phyloP scores from a whole-genome alignment of 768 basidiomycete species.

The Hirschioporus abietinus region DNA sequence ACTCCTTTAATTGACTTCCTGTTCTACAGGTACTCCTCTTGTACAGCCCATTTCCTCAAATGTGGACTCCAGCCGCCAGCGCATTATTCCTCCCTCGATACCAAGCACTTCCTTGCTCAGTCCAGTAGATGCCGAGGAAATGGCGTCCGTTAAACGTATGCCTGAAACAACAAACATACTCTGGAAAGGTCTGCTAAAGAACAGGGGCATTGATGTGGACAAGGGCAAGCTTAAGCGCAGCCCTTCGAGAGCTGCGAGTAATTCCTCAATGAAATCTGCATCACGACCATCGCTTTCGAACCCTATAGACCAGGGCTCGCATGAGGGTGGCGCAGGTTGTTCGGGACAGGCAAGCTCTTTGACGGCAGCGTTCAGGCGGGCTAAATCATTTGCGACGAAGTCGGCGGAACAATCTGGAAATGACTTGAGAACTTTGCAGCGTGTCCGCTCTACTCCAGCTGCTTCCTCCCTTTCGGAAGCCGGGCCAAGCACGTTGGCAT shows the following conservation, averaged over 20 bases:
- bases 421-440: conserved; percentile 15
- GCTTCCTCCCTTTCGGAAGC: neutral
- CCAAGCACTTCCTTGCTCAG: conserved; percentile 15
- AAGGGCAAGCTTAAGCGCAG: conserved; percentile 56
- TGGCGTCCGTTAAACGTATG: conserved; percentile 49
- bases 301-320: too few species aligned
- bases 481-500: neutral
- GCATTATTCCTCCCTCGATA: conserved; percentile 15
- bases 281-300: neutral
- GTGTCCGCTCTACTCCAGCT: conserved; percentile 4
- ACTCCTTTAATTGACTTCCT: conserved; percentile 9
- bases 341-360: conserved; percentile 34
- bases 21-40: conserved; percentile 10
- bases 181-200: conserved; percentile 64
- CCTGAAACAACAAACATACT: conserved; percentile 60
- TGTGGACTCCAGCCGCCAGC: conserved; percentile 11
- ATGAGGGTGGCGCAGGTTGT: neutral
- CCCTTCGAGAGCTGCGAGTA: conserved; percentile 28
- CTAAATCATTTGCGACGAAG: conserved; percentile 56
- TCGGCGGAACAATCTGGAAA: neutral
- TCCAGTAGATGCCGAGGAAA: conserved; percentile 49
- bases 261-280: neutral
- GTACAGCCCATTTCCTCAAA: conserved; percentile 19
- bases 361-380: conserved; percentile 48
- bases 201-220: conserved; percentile 60